Percentiles rank a stretch among this genome's conserved stretches.
These are phyloP conservation scores for Penicillium cosmopolitanum DNA, from an alignment of 495 filamentous ascomycete species.

Conservation along the genomic window DNA sequence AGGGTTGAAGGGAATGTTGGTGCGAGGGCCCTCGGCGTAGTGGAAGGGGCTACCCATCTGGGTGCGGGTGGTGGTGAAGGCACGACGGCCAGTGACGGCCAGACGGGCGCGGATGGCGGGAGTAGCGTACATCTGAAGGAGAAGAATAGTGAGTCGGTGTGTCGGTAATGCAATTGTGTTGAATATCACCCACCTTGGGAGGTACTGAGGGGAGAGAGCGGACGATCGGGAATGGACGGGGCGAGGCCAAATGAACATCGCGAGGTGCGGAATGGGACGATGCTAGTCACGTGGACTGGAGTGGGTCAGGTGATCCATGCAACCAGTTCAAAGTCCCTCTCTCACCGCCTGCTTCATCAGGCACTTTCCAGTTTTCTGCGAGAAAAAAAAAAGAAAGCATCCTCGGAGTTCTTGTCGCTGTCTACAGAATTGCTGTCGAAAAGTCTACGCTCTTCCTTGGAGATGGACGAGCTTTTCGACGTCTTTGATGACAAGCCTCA, in stretches of 20 bases:
- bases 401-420: neutral
- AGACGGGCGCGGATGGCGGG: conserved; percentile 71
- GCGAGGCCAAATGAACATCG: conserved; percentile 31
- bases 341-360: conserved; percentile 31
- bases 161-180: neutral
- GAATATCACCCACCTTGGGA: conserved; percentile 36
- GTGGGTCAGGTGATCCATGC: conserved; percentile 16
- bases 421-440: neutral
- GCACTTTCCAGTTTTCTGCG: conserved; percentile 41
- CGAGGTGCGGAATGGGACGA: conserved; percentile 33
- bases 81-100: conserved; percentile 80
- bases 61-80: conserved; percentile 87
- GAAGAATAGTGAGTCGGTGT: conserved; percentile 15
- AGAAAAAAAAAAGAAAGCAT: conserved; percentile 14
- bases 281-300: conserved; percentile 33
- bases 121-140: conserved; percentile 79
- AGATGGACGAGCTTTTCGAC: conserved; percentile 83
- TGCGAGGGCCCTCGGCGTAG: conserved; percentile 94
- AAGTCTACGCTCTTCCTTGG: conserved; percentile 18
- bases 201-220: conserved; percentile 32
- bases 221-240: conserved; percentile 37
- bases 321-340: neutral
- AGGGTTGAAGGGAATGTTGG: conserved; percentile 96
- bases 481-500: conserved; percentile 75
- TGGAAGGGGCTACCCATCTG: conserved; percentile 91